Evolutionary conservation across 2,329 filamentous ascomycete genomes (phyloP), one percentile per base, ranked within the genome.

Genomic region (Cercospora brassicicola): DNA sequence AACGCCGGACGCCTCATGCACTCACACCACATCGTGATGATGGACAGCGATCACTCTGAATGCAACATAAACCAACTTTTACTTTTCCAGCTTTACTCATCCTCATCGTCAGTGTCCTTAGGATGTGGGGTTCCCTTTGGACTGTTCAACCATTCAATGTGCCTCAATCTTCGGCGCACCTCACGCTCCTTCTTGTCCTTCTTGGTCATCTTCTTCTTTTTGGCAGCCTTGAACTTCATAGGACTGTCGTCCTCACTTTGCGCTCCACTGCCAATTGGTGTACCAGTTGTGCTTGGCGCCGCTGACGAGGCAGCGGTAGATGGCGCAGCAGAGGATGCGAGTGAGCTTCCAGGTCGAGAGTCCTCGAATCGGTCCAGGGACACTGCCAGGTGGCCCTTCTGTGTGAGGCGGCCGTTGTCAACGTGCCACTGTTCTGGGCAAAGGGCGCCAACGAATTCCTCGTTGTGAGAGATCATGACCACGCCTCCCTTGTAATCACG

Each of bases 401-500:
- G 90, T 2, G 92, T 91, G 69, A 99, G 90, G 60, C 91, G 90
- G 1, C 95, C 95, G 75, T 94, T 92, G 65, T 88, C 90, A 72
- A 99, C 92, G 81, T 96, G 91, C 92, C 95, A 96, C 82, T 98
- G 94, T 84, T 99, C 96, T 3, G 91, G 92, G 82, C 95, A 95
- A 10, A 99, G 89, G 2, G 94, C 94, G 68, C 94, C 94, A 62
- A 99, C 94, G 77, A 99, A 99, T 81, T 99, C 95, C 79, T 98
- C 94, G 87, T 99, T 98, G 84, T 99, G 95, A 70, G 94, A 97
- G 81, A 99, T 99, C 90, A 99, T 96, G 72, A 99, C 94, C 2
- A 99, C 95, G 81, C 95, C 95, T 73, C 95, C 95, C 84, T 93
- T 96, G 88, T 96, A 99, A 78, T 98, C 95, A 74, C 94, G 92